Evolutionary conservation across 306 rosid genomes (phyloP).

Genomic region (Cercis canadensis): DNA sequence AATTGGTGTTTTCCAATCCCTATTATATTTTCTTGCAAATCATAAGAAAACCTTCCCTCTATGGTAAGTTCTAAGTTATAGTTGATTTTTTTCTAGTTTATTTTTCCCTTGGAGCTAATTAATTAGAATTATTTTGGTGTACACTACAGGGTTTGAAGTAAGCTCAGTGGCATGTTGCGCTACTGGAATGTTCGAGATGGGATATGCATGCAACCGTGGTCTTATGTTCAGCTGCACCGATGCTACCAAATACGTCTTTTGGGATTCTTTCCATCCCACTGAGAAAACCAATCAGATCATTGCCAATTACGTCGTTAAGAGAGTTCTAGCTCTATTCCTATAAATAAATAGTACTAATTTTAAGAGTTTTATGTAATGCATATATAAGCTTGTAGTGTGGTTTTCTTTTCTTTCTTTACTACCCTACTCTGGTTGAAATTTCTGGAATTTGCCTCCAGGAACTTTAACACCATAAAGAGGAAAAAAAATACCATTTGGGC

Average conservation of each 20-base stretch:
- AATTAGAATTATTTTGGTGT: not conserved
- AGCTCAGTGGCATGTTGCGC: slow-evolving; percentile 81
- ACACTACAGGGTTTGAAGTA: slow-evolving; percentile 64
- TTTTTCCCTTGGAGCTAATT: too few relatives aligned
- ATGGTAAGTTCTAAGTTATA: too few relatives aligned
- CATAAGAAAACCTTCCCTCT: slow-evolving; percentile 56
- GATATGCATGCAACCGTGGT: slow-evolving; percentile 72
- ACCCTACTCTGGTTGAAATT: too few relatives aligned
- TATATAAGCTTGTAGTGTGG: too few relatives aligned
- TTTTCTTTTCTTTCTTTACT: too few relatives aligned
- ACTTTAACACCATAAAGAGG: too few relatives aligned
- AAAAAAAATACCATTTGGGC: too few relatives aligned
- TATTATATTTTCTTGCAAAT: slow-evolving; percentile 55
- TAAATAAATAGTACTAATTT: not conserved
- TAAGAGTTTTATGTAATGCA: slow-evolving; percentile 2
- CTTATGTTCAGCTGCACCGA: slow-evolving; percentile 68
- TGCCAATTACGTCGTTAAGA: slow-evolving; percentile 46
- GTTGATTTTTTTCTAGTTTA: too few relatives aligned
- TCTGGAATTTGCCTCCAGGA: too few relatives aligned
- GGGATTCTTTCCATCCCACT: slow-evolving; percentile 65
- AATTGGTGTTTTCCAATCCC: slow-evolving; percentile 75
- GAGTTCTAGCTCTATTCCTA: slow-evolving; percentile 33
- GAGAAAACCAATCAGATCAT: slow-evolving; percentile 58
- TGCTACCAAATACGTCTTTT: slow-evolving; percentile 73
- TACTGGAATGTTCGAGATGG: slow-evolving; percentile 88